Conservation (phyloP, 139 green algal species). For the Pseudopediastrum boryanum region DNA sequence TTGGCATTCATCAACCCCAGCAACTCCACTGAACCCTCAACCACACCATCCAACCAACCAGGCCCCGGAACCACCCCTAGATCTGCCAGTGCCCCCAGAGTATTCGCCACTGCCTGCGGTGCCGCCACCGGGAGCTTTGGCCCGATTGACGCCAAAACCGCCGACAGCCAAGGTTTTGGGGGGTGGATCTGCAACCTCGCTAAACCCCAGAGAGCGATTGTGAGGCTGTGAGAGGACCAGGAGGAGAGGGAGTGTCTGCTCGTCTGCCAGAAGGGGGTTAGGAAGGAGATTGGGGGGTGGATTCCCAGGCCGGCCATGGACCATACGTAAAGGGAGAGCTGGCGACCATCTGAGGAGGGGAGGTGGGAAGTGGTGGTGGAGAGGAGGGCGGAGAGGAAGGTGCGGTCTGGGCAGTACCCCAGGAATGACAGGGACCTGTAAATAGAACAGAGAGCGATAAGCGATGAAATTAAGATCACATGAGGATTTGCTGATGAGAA, state of each 20-base stretch:
- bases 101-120: slow-evolving; percentile 34
- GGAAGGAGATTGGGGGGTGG: neutral
- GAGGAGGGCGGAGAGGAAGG: neutral
- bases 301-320: neutral
- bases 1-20: neutral
- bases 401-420: slow-evolving; percentile 4
- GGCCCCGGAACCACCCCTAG: neutral
- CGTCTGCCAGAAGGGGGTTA: neutral
- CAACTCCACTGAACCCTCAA: neutral
- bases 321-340: neutral
- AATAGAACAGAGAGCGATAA: neutral
- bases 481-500: neutral
- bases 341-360: neutral
- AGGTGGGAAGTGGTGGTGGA: neutral
- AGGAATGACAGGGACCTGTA: slow-evolving; percentile 24
- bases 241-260: neutral
- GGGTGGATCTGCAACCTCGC: slow-evolving; percentile 12
- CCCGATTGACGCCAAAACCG: neutral
- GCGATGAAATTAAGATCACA: neutral
- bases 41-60: neutral
- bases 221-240: neutral
- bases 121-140: neutral
- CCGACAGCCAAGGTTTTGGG: slow-evolving; percentile 8
- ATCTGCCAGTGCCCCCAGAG: slow-evolving; percentile 18
- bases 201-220: slow-evolving; percentile 11